Conservation (phyloP, 176 grass and related monocot species). For the Guadua angustifolia region DNA sequence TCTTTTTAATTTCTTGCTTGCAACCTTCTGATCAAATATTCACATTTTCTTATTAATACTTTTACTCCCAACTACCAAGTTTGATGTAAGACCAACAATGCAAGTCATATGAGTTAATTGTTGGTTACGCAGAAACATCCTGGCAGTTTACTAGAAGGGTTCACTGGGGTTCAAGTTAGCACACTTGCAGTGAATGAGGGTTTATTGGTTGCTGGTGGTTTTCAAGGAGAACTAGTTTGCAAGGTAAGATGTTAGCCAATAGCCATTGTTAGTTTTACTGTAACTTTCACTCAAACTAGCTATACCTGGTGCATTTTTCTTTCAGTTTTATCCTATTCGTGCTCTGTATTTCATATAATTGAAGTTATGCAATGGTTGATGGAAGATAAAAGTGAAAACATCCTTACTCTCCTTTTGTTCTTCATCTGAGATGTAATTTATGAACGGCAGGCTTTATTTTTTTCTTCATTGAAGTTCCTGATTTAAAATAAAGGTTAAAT, state of each 20-base stretch:
- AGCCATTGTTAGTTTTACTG: conserved; percentile 8
- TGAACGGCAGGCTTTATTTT: not conserved
- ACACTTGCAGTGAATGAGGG: conserved; percentile 85
- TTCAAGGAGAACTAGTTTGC: conserved; percentile 92
- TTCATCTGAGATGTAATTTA: conserved; percentile 11
- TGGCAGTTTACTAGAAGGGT: conserved; percentile 77
- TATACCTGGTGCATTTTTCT: not conserved
- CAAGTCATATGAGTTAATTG: conserved; percentile 4
- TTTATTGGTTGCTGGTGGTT: conserved; percentile 87
- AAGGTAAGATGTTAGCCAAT: conserved; percentile 57
- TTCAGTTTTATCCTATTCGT: not conserved
- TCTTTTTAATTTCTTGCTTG: conserved; percentile 24
- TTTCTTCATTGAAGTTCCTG: not conserved
- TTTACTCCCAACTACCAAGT: conserved; percentile 5
- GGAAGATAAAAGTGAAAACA: conserved; percentile 18
- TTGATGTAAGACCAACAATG: conserved; percentile 20
- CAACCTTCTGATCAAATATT: conserved; percentile 10
- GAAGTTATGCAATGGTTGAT: not conserved
- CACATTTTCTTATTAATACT: conserved; percentile 20
- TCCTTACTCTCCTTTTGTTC: conserved; percentile 12
- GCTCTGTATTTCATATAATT: not conserved
- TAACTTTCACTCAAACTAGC: not conserved
- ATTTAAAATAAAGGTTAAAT: not conserved
- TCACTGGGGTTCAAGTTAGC: conserved; percentile 81
- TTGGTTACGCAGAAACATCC: conserved; percentile 70